These are phyloP conservation scores for Conticribra guillardii DNA, from an alignment of 108 stramenopile genomes.

Conservation along the genomic window DNA sequence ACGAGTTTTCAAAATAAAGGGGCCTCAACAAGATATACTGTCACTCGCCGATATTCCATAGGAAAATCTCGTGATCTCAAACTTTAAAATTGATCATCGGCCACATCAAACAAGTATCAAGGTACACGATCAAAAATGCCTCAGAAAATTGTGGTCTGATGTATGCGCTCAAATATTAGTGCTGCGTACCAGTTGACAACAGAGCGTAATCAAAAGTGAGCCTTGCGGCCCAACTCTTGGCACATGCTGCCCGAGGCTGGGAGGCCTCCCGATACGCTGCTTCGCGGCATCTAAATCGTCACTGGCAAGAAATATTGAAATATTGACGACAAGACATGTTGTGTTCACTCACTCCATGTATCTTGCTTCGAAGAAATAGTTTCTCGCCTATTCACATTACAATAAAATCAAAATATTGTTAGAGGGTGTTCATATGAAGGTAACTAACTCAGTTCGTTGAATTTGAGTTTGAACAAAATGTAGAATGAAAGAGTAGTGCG, in stretches of 20 bases:
- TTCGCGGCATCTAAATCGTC: slow-evolving; percentile 55
- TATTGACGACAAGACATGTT: too few species aligned
- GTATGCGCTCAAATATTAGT: slow-evolving; percentile 41
- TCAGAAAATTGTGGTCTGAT: slow-evolving; percentile 65
- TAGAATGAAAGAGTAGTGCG: slow-evolving; percentile 28
- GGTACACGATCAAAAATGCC: slow-evolving; percentile 26
- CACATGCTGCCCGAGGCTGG: too few species aligned
- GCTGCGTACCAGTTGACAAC: slow-evolving; percentile 20
- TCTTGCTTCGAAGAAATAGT: too few species aligned
- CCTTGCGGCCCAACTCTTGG: slow-evolving; percentile 39
- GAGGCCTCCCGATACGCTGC: slow-evolving; percentile 14
- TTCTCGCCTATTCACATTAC: too few species aligned
- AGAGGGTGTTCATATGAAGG: too few species aligned
- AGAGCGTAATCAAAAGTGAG: slow-evolving; percentile 29
- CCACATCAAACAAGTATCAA: slow-evolving; percentile 9
- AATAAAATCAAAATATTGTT: too few species aligned
- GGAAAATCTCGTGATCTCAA: slow-evolving; percentile 50
- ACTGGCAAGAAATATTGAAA: too few species aligned
- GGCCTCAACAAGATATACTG: too few species aligned
- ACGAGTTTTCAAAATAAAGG: too few species aligned
- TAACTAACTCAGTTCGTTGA: too few species aligned
- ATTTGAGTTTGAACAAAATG: background rate
- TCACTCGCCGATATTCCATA: too few species aligned
- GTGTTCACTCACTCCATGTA: too few species aligned
- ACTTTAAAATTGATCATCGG: slow-evolving; percentile 54